Conservation (phyloP, 2,329 filamentous ascomycete species). For the Fusarium clavum region DNA sequence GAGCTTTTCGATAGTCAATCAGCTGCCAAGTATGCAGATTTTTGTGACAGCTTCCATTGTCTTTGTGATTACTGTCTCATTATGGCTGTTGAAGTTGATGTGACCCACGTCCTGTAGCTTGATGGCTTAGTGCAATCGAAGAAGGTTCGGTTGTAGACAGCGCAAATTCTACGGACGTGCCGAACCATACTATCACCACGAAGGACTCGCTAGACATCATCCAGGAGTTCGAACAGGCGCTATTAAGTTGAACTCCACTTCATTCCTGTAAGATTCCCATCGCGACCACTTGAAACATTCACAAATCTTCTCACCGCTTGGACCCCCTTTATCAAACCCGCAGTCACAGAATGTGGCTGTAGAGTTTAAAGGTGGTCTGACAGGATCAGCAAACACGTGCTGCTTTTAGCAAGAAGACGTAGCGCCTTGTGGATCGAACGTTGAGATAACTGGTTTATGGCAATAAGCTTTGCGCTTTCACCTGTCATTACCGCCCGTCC, state of each 20-base stretch:
- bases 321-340: not conserved
- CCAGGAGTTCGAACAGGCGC: too few species aligned
- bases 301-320: not conserved
- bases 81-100: too few species aligned
- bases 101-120: too few species aligned
- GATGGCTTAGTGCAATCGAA: too few species aligned
- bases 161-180: too few species aligned
- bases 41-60: too few species aligned
- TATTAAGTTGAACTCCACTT: too few species aligned
- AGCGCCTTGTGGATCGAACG: slow-evolving; percentile 2
- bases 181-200: too few species aligned
- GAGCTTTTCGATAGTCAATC: not conserved
- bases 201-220: too few species aligned
- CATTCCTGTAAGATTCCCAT: not conserved
- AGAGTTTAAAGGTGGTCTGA: not conserved
- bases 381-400: not conserved
- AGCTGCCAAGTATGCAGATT: not conserved
- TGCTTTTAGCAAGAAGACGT: not conserved
- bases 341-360: not conserved
- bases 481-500: not conserved
- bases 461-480: not conserved
- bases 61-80: too few species aligned
- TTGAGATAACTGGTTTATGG: slow-evolving; percentile 4
- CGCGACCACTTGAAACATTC: not conserved
- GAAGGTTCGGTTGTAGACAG: too few species aligned